Percentiles rank a stretch among this genome's conserved stretches.
phyloP scores from a whole-genome alignment of 768 basidiomycete species.

The Pleurotus ostreatus region DNA sequence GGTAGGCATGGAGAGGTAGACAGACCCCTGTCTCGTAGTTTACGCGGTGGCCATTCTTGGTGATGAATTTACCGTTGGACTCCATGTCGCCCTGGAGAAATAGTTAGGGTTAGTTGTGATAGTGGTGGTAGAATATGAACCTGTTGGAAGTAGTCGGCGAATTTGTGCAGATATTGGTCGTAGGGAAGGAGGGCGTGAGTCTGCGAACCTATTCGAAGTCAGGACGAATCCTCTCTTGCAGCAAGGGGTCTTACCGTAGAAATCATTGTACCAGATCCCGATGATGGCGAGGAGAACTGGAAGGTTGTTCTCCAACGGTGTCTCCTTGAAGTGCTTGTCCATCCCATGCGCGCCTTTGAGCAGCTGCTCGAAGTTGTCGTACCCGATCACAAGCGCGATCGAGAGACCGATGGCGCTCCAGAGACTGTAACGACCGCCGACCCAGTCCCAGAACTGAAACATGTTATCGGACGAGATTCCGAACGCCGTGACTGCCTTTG shows the following conservation, averaged over 20 bases:
- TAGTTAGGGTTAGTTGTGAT: neutral
- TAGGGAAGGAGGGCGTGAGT: conserved; percentile 95
- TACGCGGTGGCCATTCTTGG: conserved; percentile 90
- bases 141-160: conserved; percentile 99
- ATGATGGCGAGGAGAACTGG: conserved; percentile 87
- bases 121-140: conserved; percentile 18
- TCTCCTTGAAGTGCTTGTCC: conserved; percentile 94
- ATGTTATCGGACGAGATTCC: conserved; percentile 91
- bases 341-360: conserved; percentile 93
- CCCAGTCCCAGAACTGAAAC: conserved; percentile 99
- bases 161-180: conserved; percentile 98
- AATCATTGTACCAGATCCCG: conserved; percentile 99
- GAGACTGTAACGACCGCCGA: conserved; percentile 95
- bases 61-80: conserved; percentile 96
- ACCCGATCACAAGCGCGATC: conserved; percentile 91
- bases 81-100: conserved; percentile 90
- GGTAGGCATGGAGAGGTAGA: conserved; percentile 9
- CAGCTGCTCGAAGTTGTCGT: conserved; percentile 88
- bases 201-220: conserved; percentile 62
- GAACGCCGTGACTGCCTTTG: conserved; percentile 86
- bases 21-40: conserved; percentile 94
- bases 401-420: conserved; percentile 98
- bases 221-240: neutral
- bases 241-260: conserved; percentile 57
- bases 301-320: conserved; percentile 85